Percentiles rank a stretch among this genome's conserved stretches.
Evolutionary conservation across 495 filamentous ascomycete genomes (phyloP).

Genomic region (Antarctomyces pellizariae): DNA sequence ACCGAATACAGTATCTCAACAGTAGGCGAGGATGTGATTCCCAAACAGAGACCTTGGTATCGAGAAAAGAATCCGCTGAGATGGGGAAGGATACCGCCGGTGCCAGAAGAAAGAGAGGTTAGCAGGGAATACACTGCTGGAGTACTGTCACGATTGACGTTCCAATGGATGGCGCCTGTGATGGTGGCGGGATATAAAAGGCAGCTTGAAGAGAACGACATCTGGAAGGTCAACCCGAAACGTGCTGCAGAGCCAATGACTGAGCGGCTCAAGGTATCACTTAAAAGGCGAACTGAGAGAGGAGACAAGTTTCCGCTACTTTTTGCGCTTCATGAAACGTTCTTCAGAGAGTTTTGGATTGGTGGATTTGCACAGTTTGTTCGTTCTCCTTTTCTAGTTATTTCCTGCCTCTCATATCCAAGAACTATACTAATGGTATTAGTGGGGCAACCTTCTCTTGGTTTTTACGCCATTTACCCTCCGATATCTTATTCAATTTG

Average conservation of each 20-base stretch:
- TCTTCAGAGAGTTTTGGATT: constrained; percentile 63
- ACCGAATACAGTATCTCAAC: too few species aligned
- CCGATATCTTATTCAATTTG: constrained; percentile 57
- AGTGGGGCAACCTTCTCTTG: constrained; percentile 38
- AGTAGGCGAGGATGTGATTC: constrained; percentile 9
- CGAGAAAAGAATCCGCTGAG: constrained; percentile 36
- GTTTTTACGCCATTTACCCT: constrained; percentile 53
- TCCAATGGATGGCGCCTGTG: constrained; percentile 44
- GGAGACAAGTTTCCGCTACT: constrained; percentile 54
- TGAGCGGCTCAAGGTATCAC: constrained; percentile 34
- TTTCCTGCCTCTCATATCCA: constrained; percentile 13
- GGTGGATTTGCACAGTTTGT: constrained; percentile 61
- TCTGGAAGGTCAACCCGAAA: constrained; percentile 69
- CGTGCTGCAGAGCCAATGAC: constrained; percentile 46
- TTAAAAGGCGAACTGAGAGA: constrained; percentile 36
- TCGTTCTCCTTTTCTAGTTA: constrained; percentile 24
- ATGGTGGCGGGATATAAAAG: constrained; percentile 67
- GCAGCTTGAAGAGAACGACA: constrained; percentile 58
- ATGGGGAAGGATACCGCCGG: constrained; percentile 31
- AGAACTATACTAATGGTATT: too few species aligned
- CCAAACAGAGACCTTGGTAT: constrained; percentile 30
- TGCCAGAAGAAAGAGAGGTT: constrained; percentile 29
- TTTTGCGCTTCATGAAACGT: constrained; percentile 70
- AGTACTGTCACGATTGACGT: constrained; percentile 35
- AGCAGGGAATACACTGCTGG: constrained; percentile 33